Base-by-base conservation (phyloP, 768 basidiomycete species). In the Lentinula sp. region DNA sequence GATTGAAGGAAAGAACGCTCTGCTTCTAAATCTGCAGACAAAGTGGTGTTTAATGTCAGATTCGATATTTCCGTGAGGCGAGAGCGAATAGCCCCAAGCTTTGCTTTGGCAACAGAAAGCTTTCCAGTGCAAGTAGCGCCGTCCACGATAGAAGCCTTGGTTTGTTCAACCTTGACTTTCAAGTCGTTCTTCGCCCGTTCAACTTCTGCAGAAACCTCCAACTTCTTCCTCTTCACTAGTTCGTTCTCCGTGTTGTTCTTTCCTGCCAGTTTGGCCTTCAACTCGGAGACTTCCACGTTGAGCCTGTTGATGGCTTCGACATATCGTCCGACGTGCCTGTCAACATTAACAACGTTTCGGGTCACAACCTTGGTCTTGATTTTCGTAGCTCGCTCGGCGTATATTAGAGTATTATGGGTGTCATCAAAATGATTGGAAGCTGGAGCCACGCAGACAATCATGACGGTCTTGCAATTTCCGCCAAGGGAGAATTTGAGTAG, bases 391-490 rank as follows among this genome's bases (percentile, higher is more conserved):
- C 95, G 89, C 67, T 99, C 95, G 23, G 97, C 97, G 73, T 98
- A 99, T 63, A 97, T 79, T 52, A 99, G 87, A 2, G 97, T 98
- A 71, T 99, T 99, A 71, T 97, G 94, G 35, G 97, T 98, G 71
- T 99, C 97, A 69, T 98, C 97, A 71, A 98, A 97, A 75, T 99
- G 95, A 40, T 84, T 84, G 40, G 94, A 95, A 4, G 95, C 94
- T 1, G 97, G 97, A 0, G 95, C 95, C 51, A 99, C 80, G 71
- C 97, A 98, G 63, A 98, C 96, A 64, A 98, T 93, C 97, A 98
- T 99, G 70, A 97, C 95, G 1, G 97, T 99, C 75, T 96, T 93
- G 83, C 97, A 99, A 73, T 98, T 98, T 5, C 97, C 97, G 1
- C 96, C 96, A 52, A 98, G 84, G 1, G 96, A 95, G 78, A 98